Evolutionary conservation across 306 rosid species (phyloP), one percentile per base, ranked within the genome.

Genomic region (Biancaea sappan): DNA sequence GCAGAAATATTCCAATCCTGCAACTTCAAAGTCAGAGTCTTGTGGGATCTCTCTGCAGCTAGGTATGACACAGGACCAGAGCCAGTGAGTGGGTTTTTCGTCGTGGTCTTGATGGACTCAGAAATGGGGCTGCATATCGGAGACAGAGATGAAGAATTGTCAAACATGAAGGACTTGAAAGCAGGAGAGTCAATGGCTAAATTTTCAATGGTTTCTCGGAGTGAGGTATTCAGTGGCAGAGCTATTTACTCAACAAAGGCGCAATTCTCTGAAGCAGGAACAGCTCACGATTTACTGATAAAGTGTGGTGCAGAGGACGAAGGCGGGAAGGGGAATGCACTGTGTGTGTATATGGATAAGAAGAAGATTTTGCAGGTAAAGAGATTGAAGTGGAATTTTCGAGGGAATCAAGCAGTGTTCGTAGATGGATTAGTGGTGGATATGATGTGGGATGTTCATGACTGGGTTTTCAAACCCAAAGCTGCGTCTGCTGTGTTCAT

Each of bases 371-470:
- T 93, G 19, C 61, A 87, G 73, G 96, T 86, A 35, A 88, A 80
- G 78, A 84, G 92, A 71, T 77, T 91, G 74, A 84, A 77, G 77
- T 91, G 97, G 98, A 93, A 93, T 75, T 93, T 93, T 78, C 86
- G 98, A 13, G 98, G 98, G 71, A 93, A 93, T 70, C 97, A 89
- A 41, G 82, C 92, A 1, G 81, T 91, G 2, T 93, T 93, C 48
- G 76, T 91, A 11, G 96, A 93, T 63, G 98, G 97, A 38, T 80
- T 89, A 77, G 60, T 93, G 24, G 96, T 93, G 24, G 98, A 93
- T 43, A 71, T 93, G 88, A 85, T 93, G 98, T 93, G 97, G 98
- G 98, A 93, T 35, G 83, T 93, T 41, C 93, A 93, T 65, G 93
- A 86, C 52, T 93, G 98, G 98, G 56, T 93, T 53, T 91, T 89